Percentiles rank a stretch among this genome's conserved stretches.
These are phyloP conservation scores for Rhizopogon roseolus DNA, from an alignment of 768 basidiomycete genomes.

Conservation along the genomic window DNA sequence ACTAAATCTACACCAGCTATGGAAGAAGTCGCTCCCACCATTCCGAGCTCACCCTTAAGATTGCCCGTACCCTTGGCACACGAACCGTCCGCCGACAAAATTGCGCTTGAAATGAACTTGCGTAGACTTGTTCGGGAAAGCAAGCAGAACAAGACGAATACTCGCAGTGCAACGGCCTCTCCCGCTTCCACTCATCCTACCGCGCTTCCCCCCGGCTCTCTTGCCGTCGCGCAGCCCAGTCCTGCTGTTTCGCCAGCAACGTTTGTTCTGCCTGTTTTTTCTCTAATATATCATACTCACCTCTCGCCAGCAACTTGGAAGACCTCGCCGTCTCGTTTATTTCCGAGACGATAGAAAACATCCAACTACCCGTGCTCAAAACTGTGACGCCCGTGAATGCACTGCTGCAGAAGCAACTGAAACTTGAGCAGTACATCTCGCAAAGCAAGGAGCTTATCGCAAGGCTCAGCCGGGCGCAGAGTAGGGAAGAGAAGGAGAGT, in stretches of 20 bases:
- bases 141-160: conserved; percentile 30
- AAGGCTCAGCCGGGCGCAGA: conserved; percentile 37
- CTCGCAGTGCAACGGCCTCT: conserved; percentile 19
- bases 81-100: conserved; percentile 16
- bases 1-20: conserved; percentile 31
- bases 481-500: conserved; percentile 46
- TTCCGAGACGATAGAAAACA: conserved; percentile 47
- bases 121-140: conserved; percentile 28
- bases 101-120: conserved; percentile 36
- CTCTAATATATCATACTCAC: neutral
- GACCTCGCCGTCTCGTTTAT: conserved; percentile 57
- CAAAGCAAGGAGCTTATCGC: conserved; percentile 50
- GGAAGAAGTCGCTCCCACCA: neutral
- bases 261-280: neutral
- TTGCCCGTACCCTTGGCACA: neutral
- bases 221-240: neutral
- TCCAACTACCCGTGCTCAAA: conserved; percentile 23
- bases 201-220: neutral
- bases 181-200: neutral
- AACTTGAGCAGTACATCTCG: conserved; percentile 46
- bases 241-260: neutral
- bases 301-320: conserved; percentile 28
- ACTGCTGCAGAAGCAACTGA: conserved; percentile 44
- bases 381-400: conserved; percentile 4
- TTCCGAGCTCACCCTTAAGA: neutral